Percentiles rank a stretch among this genome's conserved stretches.
phyloP scores from a whole-genome alignment of 257 asterid species.

The Catharanthus roseus region DNA sequence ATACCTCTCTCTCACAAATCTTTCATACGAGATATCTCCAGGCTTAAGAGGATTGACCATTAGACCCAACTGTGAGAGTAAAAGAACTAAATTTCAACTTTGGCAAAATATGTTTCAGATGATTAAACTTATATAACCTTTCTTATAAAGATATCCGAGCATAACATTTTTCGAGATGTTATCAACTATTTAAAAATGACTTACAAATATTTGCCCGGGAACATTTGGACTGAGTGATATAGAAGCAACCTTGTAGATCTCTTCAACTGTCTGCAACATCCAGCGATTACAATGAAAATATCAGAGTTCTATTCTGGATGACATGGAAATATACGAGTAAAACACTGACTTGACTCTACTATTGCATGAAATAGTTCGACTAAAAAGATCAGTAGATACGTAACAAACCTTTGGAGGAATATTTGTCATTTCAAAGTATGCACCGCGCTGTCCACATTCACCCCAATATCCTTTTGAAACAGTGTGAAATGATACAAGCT shows the following conservation, averaged over 20 bases:
- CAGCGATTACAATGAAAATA: background rate
- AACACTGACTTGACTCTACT: background rate
- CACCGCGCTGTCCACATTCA: constrained; percentile 99
- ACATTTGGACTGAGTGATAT: constrained; percentile 95
- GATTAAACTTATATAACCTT: background rate
- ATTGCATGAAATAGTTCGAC: constrained; percentile 1
- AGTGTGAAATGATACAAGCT: constrained; percentile 93
- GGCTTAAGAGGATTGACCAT: constrained; percentile 91
- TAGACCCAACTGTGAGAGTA: constrained; percentile 69
- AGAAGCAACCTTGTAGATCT: constrained; percentile 95
- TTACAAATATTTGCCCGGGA: constrained; percentile 95
- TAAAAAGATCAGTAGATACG: background rate
- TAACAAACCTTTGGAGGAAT: constrained; percentile 70
- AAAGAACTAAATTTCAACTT: constrained; percentile 17
- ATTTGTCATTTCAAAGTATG: constrained; percentile 97
- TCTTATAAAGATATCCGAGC: background rate
- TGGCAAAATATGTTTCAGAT: background rate
- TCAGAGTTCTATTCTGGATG: constrained; percentile 2
- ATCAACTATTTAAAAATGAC: constrained; percentile 20
- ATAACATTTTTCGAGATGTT: background rate
- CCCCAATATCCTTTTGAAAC: constrained; percentile 97
- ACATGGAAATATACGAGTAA: background rate
- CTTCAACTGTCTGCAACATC: constrained; percentile 79
- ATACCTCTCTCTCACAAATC: constrained; percentile 78
- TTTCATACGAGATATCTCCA: constrained; percentile 88